phyloP scores from a whole-genome alignment of 305 asterid genomes.

The Fraxinus dipetala region DNA sequence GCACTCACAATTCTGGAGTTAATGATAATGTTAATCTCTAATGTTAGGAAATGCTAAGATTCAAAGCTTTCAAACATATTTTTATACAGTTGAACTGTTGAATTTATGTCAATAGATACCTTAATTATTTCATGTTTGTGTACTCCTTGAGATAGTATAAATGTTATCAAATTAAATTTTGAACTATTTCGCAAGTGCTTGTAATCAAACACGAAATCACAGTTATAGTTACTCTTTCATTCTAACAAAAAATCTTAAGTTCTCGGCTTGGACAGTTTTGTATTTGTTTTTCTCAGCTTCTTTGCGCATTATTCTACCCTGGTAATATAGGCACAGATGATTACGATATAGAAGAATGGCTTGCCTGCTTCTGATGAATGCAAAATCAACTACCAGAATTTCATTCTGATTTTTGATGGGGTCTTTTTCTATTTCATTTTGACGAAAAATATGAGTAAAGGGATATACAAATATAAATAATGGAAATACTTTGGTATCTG shows the following conservation, averaged over 20 bases:
- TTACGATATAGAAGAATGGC: neutral
- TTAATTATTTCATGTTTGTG: neutral
- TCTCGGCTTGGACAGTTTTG: neutral
- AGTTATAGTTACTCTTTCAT: neutral
- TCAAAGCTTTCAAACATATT: neutral
- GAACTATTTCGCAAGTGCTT: neutral
- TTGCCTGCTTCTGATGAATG: neutral
- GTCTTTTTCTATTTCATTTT: neutral
- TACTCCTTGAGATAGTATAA: neutral
- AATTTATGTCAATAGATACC: neutral
- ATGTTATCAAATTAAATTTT: neutral
- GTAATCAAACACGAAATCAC: neutral
- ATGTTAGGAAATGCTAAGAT: neutral
- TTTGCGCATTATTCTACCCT: neutral
- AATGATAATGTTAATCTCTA: neutral
- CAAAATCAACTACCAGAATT: neutral
- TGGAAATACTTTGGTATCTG: neutral
- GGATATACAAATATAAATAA: neutral
- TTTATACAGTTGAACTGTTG: neutral
- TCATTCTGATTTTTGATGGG: neutral
- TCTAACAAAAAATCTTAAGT: neutral
- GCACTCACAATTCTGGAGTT: neutral
- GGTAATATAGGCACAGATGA: neutral
- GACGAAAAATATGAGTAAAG: neutral
- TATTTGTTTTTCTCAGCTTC: neutral